Base-by-base conservation (phyloP, 192 early-diverging fungal genomes). In the Entomortierella beljakovae region DNA sequence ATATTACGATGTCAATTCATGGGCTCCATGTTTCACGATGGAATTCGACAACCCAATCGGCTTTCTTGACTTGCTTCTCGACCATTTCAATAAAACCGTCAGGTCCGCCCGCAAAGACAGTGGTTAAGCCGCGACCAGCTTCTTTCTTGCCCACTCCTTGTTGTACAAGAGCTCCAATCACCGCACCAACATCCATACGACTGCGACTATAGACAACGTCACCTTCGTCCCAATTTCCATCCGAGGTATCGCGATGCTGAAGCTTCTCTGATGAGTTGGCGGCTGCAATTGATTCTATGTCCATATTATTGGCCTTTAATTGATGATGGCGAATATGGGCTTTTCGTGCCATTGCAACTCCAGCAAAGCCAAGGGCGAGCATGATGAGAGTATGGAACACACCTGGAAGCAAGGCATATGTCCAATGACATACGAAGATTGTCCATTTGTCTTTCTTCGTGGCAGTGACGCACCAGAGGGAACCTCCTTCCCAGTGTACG, bases 221-320 rank as follows among this genome's bases (percentile, higher is more conserved):
- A 0, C 75, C 68, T 15, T 79, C 75, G 37, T 79, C 75, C 75
- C 75, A 79, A 57, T 79, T 79, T 5, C 75, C 68, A 22, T 70
- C 75, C 10, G 64, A 55, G 16, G 59, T 61, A 2, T 52, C 58
- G 5, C 60, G 52, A 29, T 70, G 62, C 28, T 60, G 2, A 56
- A 43, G 3, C 51, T 18, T 43, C 20, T 23, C 60, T 1, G 49
- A 49, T 4, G 37, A 28, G 20, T 52, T 40, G 49, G 40, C 59
- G 16, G 73, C 25, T 0, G 52, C 53, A 0, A 59, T 26, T 16
- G 31, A 20, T 32, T 77, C 73, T 23, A 69, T 46, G 34, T 77
- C 65, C 1, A 23, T 15, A 20, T 25, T 38, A 28, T 49, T 26
- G 3, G 40, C 42, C 0, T 26, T 43, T 6, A 31, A 33, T 49